Conservation (phyloP, 768 basidiomycete genomes). For the Phlebiopsis flavidoalba region DNA sequence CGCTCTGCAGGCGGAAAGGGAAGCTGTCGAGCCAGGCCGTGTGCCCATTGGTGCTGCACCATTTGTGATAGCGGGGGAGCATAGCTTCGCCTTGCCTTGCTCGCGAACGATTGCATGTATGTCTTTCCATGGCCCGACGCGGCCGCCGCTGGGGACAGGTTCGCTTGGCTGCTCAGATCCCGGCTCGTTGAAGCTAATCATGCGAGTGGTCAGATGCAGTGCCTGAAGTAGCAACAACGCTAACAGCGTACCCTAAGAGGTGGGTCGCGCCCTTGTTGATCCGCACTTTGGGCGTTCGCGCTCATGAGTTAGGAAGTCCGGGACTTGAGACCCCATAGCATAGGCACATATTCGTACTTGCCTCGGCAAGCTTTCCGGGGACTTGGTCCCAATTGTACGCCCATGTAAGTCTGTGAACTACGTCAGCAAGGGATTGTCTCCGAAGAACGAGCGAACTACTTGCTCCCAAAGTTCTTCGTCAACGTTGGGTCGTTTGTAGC, state of each 20-base stretch:
- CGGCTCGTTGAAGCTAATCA: slow-evolving; percentile 27
- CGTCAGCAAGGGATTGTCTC: background rate
- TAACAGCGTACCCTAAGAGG: slow-evolving; percentile 21
- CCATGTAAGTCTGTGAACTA: slow-evolving; percentile 16
- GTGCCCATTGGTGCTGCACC: slow-evolving; percentile 26
- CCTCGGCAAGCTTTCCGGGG: slow-evolving; percentile 14
- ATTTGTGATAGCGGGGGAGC: slow-evolving; percentile 27
- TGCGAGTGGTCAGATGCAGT: background rate
- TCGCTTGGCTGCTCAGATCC: slow-evolving; percentile 23
- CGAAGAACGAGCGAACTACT: slow-evolving; percentile 4
- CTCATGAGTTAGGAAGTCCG: slow-evolving; percentile 17
- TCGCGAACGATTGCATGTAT: slow-evolving; percentile 27
- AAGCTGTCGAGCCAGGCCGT: slow-evolving; percentile 26
- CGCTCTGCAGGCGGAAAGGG: slow-evolving; percentile 18
- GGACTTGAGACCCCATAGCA: slow-evolving; percentile 22
- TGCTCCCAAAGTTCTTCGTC: slow-evolving; percentile 16
- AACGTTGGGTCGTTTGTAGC: slow-evolving; percentile 21
- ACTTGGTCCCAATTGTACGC: slow-evolving; percentile 25
- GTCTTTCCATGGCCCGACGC: slow-evolving; percentile 21
- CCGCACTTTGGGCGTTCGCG: slow-evolving; percentile 20
- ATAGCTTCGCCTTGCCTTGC: slow-evolving; percentile 25
- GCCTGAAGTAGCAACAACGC: no score
- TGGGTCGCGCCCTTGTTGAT: slow-evolving; percentile 24
- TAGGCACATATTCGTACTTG: slow-evolving; percentile 20
- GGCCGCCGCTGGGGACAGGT: slow-evolving; percentile 23